Base-by-base conservation (phyloP, 768 basidiomycete genomes). In the Suillus placidus region DNA sequence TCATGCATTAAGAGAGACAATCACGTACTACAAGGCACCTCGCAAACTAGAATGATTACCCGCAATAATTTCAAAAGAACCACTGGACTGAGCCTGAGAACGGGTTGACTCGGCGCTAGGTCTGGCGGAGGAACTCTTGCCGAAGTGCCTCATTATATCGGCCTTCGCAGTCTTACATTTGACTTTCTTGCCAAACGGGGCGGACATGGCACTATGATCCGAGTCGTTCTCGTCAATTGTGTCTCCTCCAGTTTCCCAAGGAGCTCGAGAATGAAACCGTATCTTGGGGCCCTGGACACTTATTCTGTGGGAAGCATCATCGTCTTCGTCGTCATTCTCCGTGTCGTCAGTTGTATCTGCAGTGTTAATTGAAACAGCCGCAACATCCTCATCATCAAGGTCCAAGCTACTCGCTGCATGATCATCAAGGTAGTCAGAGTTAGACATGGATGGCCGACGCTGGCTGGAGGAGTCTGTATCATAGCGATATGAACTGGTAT, bases 251-350 rank as follows among this genome's bases (percentile, higher is more conserved):
- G 83, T 77, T 77, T 93, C 92, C 92, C 92, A 94, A 47, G 92
- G 92, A 20, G 92, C 89, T 32, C 84, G 88, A 67, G 90, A 91
- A 76, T 92, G 90, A 72, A 92, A 87, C 60, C 88, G 87, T 84
- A 93, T 91, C 76, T 87, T 92, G 37, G 92, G 92, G n/a, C 93
- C 93, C 40, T 90, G 85, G 57, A 88, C 78, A 71, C 90, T 92
- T 76, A 93, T 85, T 62, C 88, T 83, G 65, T 82, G 75, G 2
- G 82, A 77, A 43, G 80, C 70, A 10, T 81, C 81, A 43, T 84
- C 80, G 60, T 84, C 81, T 54, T 80, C 80, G 49, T 80, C 80
- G 56, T 79, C 77, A 2, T 65, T 32, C 30, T 73, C 73, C 23
- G 73, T 74, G 30, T 80, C 79, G 56, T 83, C 78, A 56, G 75